These are phyloP conservation scores for Yamadazyma sp. DNA, from an alignment of 805 yeast species.

Conservation along the genomic window DNA sequence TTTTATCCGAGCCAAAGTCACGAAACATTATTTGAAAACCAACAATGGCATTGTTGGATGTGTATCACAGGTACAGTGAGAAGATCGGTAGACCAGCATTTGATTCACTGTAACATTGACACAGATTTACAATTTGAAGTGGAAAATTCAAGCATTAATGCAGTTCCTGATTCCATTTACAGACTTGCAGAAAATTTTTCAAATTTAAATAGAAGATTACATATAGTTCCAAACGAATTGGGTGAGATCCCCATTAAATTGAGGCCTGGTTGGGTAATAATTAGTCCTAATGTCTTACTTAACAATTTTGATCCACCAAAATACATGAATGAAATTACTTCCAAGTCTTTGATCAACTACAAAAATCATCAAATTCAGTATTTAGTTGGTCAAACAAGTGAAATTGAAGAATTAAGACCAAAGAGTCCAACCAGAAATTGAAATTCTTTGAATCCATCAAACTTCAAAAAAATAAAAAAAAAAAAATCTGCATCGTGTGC, in stretches of 20 bases:
- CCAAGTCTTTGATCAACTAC: conserved; percentile 29
- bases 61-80: conserved; percentile 93
- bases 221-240: conserved; percentile 73
- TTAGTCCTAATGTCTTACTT: conserved; percentile 78
- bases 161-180: conserved; percentile 69
- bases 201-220: conserved; percentile 75
- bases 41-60: conserved; percentile 98
- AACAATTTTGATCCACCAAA: conserved; percentile 54
- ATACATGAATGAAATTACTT: conserved; percentile 29
- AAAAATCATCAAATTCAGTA: conserved; percentile 42
- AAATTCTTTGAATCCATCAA: conserved; percentile 4
- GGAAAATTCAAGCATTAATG: conserved; percentile 15
- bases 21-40: conserved; percentile 51
- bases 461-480: no score
- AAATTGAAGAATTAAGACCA: conserved; percentile 80
- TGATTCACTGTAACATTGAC: conserved; percentile 89
- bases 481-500: no score
- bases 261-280: conserved; percentile 88
- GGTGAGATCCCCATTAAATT: conserved; percentile 59
- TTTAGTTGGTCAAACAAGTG: conserved; percentile 61
- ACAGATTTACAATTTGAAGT: conserved; percentile 78
- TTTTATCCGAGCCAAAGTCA: conserved; percentile 57
- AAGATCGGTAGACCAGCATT: conserved; percentile 75
- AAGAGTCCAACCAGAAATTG: conserved; percentile 57
- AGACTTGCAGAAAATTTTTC: conserved; percentile 86